A percentile compares a stretch with the other conserved stretches of the same genome.
These are phyloP conservation scores for Penicillium malachiteum DNA, from an alignment of 495 filamentous ascomycete species.

Conservation along the genomic window DNA sequence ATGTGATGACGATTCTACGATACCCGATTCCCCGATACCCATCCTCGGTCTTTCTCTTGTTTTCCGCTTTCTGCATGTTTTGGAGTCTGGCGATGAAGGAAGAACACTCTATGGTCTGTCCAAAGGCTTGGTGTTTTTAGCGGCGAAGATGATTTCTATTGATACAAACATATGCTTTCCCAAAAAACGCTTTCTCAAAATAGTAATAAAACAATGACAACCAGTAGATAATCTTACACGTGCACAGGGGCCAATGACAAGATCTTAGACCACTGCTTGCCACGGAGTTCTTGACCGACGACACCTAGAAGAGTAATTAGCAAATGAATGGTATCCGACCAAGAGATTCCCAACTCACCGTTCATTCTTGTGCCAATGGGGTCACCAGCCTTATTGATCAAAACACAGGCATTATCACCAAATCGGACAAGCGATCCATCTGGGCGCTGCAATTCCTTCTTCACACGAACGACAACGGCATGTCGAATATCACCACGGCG, in stretches of 20 bases:
- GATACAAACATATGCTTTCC: slow-evolving; percentile 13
- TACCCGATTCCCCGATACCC: slow-evolving; percentile 38
- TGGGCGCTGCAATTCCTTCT: slow-evolving; percentile 76
- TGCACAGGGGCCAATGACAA: slow-evolving; percentile 93
- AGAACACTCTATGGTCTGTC: neutral
- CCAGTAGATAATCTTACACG: slow-evolving; percentile 55
- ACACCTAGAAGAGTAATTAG: slow-evolving; percentile 51
- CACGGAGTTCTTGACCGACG: slow-evolving; percentile 81
- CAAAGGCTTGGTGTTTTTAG: neutral
- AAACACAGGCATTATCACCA: slow-evolving; percentile 96
- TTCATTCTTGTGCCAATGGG: slow-evolving; percentile 92
- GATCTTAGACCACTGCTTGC: slow-evolving; percentile 96
- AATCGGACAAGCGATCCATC: slow-evolving; percentile 91
- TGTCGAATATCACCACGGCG: slow-evolving; percentile 95
- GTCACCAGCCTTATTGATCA: slow-evolving; percentile 96
- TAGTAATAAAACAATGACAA: slow-evolving; percentile 9
- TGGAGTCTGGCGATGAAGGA: slow-evolving; percentile 14
- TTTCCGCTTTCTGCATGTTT: neutral
- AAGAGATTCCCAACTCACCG: slow-evolving; percentile 47
- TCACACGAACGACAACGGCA: slow-evolving; percentile 90
- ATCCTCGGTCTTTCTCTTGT: slow-evolving; percentile 20
- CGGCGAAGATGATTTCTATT: slow-evolving; percentile 6
- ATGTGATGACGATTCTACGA: slow-evolving; percentile 42
- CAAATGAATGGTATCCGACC: slow-evolving; percentile 23
- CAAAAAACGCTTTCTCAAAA: slow-evolving; percentile 35